phyloP scores from a whole-genome alignment of 78 protist genomes.

The Carpediemonas membranifera region DNA sequence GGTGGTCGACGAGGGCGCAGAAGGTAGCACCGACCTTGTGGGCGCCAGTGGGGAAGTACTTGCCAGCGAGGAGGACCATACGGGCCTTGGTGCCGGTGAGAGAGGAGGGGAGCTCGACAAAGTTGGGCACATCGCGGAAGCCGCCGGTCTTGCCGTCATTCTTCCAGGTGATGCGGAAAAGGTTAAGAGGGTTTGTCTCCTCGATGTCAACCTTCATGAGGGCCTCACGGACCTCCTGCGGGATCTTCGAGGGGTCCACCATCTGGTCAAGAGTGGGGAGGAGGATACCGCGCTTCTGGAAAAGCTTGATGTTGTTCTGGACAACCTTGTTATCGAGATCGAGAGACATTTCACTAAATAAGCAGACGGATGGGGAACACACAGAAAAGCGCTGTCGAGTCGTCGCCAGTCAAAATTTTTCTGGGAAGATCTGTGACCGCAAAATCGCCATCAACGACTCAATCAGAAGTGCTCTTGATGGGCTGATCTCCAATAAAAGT shows the following conservation, averaged over 20 bases:
- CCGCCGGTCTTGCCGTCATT: slow-evolving; percentile 7
- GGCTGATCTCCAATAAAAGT: too few relatives aligned
- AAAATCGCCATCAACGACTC: too few relatives aligned
- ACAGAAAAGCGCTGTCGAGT: too few relatives aligned
- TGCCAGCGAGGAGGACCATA: slow-evolving; percentile 28
- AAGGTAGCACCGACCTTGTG: slow-evolving; percentile 34
- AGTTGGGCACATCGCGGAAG: slow-evolving; percentile 4
- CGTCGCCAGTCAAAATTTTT: too few relatives aligned
- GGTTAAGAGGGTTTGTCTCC: slow-evolving; percentile 29
- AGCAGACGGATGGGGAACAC: too few relatives aligned
- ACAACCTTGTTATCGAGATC: too few relatives aligned
- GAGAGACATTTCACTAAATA: too few relatives aligned
- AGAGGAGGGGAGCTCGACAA: slow-evolving; percentile 18
- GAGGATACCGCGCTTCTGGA: slow-evolving; percentile 14
- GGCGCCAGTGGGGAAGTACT: slow-evolving; percentile 33
- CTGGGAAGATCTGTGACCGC: too few relatives aligned
- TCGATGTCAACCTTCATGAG: background rate
- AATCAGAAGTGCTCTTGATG: too few relatives aligned
- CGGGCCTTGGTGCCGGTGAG: slow-evolving; percentile 27
- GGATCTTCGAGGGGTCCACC: slow-evolving; percentile 26
- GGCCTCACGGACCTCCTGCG: slow-evolving; percentile 12
- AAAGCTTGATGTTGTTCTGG: background rate
- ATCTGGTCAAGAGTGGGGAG: slow-evolving; percentile 37
- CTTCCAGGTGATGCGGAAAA: slow-evolving; percentile 37
- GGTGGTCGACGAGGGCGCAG: slow-evolving; percentile 18